These are phyloP conservation scores for Blastobotrys mokoenaii DNA, from an alignment of 805 yeast species.

Conservation along the genomic window DNA sequence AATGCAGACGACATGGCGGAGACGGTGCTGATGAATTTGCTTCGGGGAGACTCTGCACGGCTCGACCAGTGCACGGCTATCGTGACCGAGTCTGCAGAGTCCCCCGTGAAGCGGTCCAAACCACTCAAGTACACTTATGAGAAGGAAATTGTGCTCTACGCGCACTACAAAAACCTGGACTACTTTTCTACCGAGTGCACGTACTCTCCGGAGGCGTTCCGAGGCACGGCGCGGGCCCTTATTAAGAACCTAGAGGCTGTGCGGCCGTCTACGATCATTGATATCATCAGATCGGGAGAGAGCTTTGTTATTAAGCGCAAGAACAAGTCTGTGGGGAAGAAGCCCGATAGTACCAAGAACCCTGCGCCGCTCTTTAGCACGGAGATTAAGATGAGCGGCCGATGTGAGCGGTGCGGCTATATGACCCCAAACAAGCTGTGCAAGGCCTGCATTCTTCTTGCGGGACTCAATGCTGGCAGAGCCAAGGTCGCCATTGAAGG, in stretches of 20 bases:
- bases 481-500: constrained; percentile 62
- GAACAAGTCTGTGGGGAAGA: constrained; percentile 6
- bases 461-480: constrained; percentile 71
- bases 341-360: constrained; percentile 9
- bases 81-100: constrained; percentile 67
- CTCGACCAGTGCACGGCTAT: constrained; percentile 82
- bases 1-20: constrained; percentile 99
- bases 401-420: constrained; percentile 87
- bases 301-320: constrained; percentile 45
- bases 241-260: constrained; percentile 85
- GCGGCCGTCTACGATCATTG: constrained; percentile 88
- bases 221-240: constrained; percentile 93
- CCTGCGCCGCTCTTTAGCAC: constrained; percentile 3
- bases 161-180: constrained; percentile 91
- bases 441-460: constrained; percentile 84
- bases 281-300: constrained; percentile 92
- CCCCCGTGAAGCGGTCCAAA: constrained; percentile 88
- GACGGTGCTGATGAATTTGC: constrained; percentile 87
- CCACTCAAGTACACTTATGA: constrained; percentile 95
- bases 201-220: constrained; percentile 96
- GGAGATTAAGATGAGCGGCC: constrained; percentile 18
- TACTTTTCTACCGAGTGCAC: constrained; percentile 97
- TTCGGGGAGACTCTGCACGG: constrained; percentile 94
- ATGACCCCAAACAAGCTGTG: constrained; percentile 81
- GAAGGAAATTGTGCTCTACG: constrained; percentile 94